Conservation (phyloP, 2,329 filamentous ascomycete genomes). For the Aspergillus intermedius region DNA sequence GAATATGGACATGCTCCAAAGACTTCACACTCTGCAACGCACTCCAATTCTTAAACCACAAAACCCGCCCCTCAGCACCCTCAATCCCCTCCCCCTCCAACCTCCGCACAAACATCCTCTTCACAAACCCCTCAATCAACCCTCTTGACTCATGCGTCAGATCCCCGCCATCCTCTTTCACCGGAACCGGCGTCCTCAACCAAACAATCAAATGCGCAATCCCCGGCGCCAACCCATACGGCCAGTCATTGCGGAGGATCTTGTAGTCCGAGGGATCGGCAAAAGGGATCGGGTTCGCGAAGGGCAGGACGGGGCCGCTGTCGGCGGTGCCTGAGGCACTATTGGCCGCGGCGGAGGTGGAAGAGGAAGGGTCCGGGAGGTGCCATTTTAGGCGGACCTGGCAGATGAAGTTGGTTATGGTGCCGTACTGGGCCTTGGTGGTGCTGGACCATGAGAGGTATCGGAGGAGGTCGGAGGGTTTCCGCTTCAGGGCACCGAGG, state of each 20-base stretch:
- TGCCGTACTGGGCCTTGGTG: constrained; percentile 50
- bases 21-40: constrained; percentile 55
- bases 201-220: constrained; percentile 55
- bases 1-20: constrained; percentile 52
- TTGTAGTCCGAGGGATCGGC: constrained; percentile 49
- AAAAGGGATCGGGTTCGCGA: constrained; percentile 47
- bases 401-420: constrained; percentile 52
- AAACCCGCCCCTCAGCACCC: constrained; percentile 40
- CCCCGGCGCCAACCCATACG: constrained; percentile 51
- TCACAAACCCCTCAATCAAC: constrained; percentile 46
- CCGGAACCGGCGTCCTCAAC: constrained; percentile 46
- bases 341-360: constrained; percentile 8
- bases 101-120: constrained; percentile 43
- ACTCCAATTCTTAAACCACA: constrained; percentile 62
- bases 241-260: constrained; percentile 58
- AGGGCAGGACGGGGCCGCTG: constrained; percentile 33
- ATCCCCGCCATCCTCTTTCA: constrained; percentile 42
- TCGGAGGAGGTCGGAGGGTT: constrained; percentile 52
- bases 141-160: constrained; percentile 45
- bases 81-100: constrained; percentile 30
- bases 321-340: constrained; percentile 19
- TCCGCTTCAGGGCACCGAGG: constrained; percentile 52
- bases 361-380: constrained; percentile 13
- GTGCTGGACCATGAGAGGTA: constrained; percentile 55
- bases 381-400: constrained; percentile 50